A percentile compares a stretch with the other conserved stretches of the same genome.
Evolutionary conservation across 225 moss, liverwort and hornwort species (phyloP).

Genomic region (Asterella californica): DNA sequence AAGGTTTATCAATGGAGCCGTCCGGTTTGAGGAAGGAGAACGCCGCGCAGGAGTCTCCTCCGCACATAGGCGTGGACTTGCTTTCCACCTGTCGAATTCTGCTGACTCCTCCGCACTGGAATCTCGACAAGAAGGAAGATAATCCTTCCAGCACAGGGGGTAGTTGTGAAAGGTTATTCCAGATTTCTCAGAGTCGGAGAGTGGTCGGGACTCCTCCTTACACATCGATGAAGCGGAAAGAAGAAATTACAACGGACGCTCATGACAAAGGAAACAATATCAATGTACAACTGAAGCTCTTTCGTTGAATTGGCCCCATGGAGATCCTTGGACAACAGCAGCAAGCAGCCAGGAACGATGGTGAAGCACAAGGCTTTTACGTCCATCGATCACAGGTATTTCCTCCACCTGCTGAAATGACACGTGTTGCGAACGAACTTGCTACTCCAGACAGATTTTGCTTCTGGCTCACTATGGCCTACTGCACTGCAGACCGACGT

Average conservation of each 20-base stretch:
- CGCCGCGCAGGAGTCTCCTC: neutral
- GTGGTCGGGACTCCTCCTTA: conserved; percentile 12
- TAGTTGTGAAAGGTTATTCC: conserved; percentile 6
- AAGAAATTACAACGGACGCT: neutral
- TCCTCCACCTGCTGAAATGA: neutral
- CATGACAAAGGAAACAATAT: neutral
- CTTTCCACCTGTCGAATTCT: neutral
- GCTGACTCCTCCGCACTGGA: neutral
- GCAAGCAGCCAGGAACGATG: neutral
- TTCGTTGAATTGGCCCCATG: neutral
- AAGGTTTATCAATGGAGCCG: neutral
- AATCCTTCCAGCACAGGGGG: neutral
- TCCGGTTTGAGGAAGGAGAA: neutral
- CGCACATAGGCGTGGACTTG: neutral
- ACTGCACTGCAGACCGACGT: neutral
- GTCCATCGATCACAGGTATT: neutral
- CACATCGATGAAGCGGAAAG: neutral
- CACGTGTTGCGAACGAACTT: neutral
- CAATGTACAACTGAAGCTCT: conserved; percentile 5
- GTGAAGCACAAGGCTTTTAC: neutral
- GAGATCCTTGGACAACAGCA: neutral
- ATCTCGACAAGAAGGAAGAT: neutral
- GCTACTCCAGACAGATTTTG: neutral
- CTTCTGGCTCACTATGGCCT: neutral
- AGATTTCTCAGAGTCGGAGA: conserved; percentile 8